These are phyloP conservation scores for Lanmaoa pseudosensibilis DNA, from an alignment of 768 basidiomycete species.

Conservation along the genomic window DNA sequence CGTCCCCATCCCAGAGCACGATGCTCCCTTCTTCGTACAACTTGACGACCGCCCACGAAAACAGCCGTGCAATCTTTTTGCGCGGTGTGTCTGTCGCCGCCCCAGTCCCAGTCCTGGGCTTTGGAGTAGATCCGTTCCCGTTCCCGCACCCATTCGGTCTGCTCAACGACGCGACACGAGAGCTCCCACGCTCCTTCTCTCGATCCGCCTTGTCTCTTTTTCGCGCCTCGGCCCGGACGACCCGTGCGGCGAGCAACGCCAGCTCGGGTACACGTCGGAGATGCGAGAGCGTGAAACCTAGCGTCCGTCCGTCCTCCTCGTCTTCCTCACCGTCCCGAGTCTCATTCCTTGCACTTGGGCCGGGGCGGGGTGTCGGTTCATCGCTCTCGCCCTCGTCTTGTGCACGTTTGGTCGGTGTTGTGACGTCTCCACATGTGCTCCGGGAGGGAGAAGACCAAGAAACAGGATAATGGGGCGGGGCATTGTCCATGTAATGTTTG, in stretches of 20 bases:
- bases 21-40: slow-evolving; percentile 73
- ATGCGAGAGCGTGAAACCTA: slow-evolving; percentile 71
- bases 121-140: too few relatives aligned
- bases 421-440: slow-evolving; percentile 1
- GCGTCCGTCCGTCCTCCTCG: background rate
- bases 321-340: background rate
- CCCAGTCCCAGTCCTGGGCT: background rate
- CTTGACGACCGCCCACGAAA: slow-evolving; percentile 61
- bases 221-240: slow-evolving; percentile 60
- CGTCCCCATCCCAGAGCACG: slow-evolving; percentile 69
- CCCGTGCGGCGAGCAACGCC: slow-evolving; percentile 57
- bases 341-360: background rate
- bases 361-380: slow-evolving; percentile 15
- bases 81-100: slow-evolving; percentile 22
- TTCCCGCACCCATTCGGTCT: too few relatives aligned
- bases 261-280: slow-evolving; percentile 78
- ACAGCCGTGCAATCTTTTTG: slow-evolving; percentile 65
- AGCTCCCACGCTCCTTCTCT: slow-evolving; percentile 30
- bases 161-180: background rate
- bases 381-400: slow-evolving; percentile 9
- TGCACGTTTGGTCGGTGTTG: slow-evolving; percentile 37
- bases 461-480: slow-evolving; percentile 17
- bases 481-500: slow-evolving; percentile 77
- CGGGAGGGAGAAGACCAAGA: slow-evolving; percentile 1
- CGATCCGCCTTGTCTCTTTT: slow-evolving; percentile 51